Conservation (phyloP, 1,284 basidiomycete genomes). For the Garcileccinum viscosum region DNA sequence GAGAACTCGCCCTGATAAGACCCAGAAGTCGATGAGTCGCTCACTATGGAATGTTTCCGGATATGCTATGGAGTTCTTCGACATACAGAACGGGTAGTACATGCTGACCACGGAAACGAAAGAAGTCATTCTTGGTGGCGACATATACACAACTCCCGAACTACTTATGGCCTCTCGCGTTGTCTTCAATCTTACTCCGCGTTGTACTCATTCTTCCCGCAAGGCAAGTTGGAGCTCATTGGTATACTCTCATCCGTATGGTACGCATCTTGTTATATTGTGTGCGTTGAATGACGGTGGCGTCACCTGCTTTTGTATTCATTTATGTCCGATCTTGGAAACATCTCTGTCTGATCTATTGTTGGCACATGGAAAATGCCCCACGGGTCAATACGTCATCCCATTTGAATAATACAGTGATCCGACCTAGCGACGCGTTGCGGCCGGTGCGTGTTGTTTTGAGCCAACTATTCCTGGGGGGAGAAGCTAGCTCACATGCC, state of each 20-base stretch:
- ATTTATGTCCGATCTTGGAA: too few relatives aligned
- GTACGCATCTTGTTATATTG: too few relatives aligned
- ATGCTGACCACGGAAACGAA: too few relatives aligned
- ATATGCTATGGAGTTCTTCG: not conserved
- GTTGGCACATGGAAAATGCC: too few relatives aligned
- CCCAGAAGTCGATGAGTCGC: not conserved
- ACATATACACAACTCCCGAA: not conserved
- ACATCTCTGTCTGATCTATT: too few relatives aligned
- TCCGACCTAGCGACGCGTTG: not conserved
- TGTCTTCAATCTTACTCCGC: not conserved
- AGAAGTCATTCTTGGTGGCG: not conserved
- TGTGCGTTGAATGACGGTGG: too few relatives aligned
- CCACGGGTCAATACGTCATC: not conserved
- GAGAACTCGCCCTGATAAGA: not conserved
- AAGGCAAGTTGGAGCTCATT: too few relatives aligned
- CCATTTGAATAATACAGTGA: not conserved
- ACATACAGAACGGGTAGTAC: not conserved
- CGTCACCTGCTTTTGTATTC: too few relatives aligned
- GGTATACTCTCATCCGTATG: too few relatives aligned
- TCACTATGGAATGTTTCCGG: not conserved
- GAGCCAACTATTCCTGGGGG: not conserved
- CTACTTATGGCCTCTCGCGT: not conserved
- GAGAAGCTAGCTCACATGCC: not conserved
- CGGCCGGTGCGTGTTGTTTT: not conserved
- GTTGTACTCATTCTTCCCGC: not conserved